Conservation (phyloP, 2,329 filamentous ascomycete species). For the Fusarium irregulare region DNA sequence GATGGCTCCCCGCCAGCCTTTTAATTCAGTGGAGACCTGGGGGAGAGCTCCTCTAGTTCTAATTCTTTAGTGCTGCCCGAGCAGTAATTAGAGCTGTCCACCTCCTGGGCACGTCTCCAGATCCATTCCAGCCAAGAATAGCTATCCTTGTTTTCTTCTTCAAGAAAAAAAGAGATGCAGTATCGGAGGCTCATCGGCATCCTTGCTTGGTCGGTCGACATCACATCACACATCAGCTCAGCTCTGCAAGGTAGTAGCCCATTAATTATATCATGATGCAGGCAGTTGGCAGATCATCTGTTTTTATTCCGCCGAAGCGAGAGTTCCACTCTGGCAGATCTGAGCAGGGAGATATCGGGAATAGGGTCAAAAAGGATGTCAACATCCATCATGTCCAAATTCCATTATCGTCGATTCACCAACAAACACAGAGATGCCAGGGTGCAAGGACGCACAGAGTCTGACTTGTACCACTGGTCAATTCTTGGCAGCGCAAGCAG, state of each 20-base stretch:
- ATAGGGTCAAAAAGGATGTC: conserved; percentile 14
- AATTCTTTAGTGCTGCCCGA: conserved; percentile 5
- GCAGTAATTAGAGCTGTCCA: conserved; percentile 15
- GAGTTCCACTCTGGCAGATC: conserved; percentile 23
- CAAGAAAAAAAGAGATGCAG: neutral
- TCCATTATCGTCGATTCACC: neutral
- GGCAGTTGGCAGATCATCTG: conserved; percentile 31
- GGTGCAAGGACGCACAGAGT: conserved; percentile 16
- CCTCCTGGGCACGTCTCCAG: conserved; percentile 1
- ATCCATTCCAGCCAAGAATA: conserved; percentile 38
- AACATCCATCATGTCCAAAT: conserved; percentile 6
- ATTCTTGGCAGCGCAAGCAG: conserved; percentile 31
- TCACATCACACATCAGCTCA: conserved; percentile 3
- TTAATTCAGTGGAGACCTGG: conserved; percentile 34
- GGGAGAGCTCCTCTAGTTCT: conserved; percentile 8
- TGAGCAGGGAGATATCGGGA: conserved; percentile 18
- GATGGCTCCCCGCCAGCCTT: conserved; percentile 17
- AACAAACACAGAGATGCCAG: conserved; percentile 12
- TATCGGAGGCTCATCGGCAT: conserved; percentile 23
- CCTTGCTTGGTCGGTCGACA: conserved; percentile 17
- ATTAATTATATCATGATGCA: conserved; percentile 23
- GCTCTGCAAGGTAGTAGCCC: neutral
- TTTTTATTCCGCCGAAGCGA: neutral
- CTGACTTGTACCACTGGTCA: conserved; percentile 17
- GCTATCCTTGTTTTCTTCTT: conserved; percentile 32